Conservation (phyloP, 2,329 filamentous ascomycete species). For the Calonectria pseudoturangicola region DNA sequence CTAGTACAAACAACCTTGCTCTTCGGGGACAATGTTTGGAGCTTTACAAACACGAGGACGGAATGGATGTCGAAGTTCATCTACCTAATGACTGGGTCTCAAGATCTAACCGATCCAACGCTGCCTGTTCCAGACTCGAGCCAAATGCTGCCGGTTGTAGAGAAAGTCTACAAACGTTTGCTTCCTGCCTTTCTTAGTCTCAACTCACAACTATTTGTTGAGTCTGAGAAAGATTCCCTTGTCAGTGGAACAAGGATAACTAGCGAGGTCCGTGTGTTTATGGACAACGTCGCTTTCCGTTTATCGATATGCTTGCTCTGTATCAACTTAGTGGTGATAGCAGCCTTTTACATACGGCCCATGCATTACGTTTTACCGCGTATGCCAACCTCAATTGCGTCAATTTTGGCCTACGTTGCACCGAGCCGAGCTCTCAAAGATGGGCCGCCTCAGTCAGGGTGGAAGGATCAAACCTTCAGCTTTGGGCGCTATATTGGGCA, state of each 20-base stretch:
- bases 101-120: neutral
- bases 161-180: neutral
- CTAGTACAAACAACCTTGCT: neutral
- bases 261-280: conserved; percentile 12
- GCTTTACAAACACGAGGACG: neutral
- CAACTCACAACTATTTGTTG: neutral
- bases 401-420: conserved; percentile 24
- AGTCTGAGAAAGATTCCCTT: neutral
- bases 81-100: neutral
- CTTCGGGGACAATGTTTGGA: neutral
- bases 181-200: neutral
- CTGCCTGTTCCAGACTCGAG: neutral
- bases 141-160: neutral
- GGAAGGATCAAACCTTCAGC: conserved; percentile 20
- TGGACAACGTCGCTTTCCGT: conserved; percentile 7
- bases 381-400: conserved; percentile 9
- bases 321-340: neutral
- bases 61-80: neutral
- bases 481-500: conserved; percentile 28
- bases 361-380: conserved; percentile 9
- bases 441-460: neutral
- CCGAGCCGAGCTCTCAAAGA: conserved; percentile 16
- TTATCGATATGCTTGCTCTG: conserved; percentile 2
- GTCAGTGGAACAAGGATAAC: neutral
- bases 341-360: conserved; percentile 1